These are phyloP conservation scores for Sclerotinia minor DNA, from an alignment of 2,329 filamentous ascomycete species.

Conservation along the genomic window DNA sequence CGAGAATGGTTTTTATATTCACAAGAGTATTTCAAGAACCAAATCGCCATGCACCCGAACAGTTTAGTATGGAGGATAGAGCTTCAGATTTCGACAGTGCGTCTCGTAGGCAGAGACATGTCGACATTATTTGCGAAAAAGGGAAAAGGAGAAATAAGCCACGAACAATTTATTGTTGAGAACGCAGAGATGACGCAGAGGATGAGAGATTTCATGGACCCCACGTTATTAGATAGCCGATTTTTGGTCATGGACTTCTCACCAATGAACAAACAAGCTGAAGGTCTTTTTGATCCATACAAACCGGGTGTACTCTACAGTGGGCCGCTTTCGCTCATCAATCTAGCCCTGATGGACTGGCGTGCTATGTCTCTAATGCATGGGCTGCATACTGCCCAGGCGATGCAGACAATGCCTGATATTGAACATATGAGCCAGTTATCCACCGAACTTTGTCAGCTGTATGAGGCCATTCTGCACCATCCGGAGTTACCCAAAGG, in stretches of 20 bases:
- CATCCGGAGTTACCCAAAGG: conserved; percentile 72
- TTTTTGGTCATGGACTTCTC: conserved; percentile 66
- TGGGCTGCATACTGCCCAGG: conserved; percentile 66
- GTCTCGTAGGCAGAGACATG: conserved; percentile 77
- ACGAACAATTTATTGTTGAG: conserved; percentile 64
- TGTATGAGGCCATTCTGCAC: conserved; percentile 75
- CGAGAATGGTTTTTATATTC: conserved; percentile 69
- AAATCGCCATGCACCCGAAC: conserved; percentile 59
- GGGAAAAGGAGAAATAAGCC: conserved; percentile 61
- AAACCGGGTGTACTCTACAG: conserved; percentile 67
- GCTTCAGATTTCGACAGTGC: conserved; percentile 63
- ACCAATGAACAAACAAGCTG: conserved; percentile 32
- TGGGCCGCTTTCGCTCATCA: conserved; percentile 71
- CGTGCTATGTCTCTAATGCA: conserved; percentile 80
- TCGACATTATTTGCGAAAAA: conserved; percentile 72
- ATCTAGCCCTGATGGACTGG: conserved; percentile 74
- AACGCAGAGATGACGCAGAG: conserved; percentile 54
- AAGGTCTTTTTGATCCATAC: conserved; percentile 72
- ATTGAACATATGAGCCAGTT: conserved; percentile 56
- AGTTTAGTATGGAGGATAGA: conserved; percentile 68
- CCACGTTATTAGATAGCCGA: conserved; percentile 59
- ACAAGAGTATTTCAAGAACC: conserved; percentile 58
- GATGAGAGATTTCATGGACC: conserved; percentile 57
- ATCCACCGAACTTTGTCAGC: conserved; percentile 70
- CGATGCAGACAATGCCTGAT: conserved; percentile 49